Base-by-base conservation (phyloP, 495 filamentous ascomycete species). In the Echria macrotheca region DNA sequence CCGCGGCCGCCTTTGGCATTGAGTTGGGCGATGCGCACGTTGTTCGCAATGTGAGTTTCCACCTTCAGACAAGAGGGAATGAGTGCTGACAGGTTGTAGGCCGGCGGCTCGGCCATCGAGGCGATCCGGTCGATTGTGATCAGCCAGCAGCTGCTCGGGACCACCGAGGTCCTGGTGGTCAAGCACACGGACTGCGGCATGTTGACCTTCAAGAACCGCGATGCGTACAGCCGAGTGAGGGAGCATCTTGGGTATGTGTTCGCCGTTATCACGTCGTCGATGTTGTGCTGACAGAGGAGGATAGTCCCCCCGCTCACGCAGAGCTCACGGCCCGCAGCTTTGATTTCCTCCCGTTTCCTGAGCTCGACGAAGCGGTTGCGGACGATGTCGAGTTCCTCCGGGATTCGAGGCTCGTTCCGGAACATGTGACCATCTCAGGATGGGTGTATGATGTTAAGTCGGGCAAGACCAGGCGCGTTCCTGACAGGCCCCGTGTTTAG, bases 101-200 rank as follows among this genome's bases (percentile, higher is more conserved):
- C 80, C 4, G 89, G 89, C 10, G 87, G 72, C 5, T 78, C 71
- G 11, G 83, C 77, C 0, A 65, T 67, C 12, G 88, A 91, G 33
- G 85, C 82, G 1, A 70, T 91, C 1, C 81, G 87, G 44, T 84
- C 79, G 28, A 74, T 94, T 50, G 69, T 90, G 29, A 89, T 94
- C 55, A 87, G 83, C 4, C 72, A 94, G 71, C 87, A 94, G 63
- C 71, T 91, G 4, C 77, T 94, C 6, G 85, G 82, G n/a, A 95
- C 88, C 0, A 73, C 70, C 0, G 87, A 89, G 58, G 80, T 94
- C 25, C 55, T 91, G 22, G 55, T 94, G 17, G 69, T 94, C 49
- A 91, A 95, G 67, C 86, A 94, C 44, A 83, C 78, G 5, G 84
- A 82, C 4, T 94, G 88, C 56, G 87, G 88, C 22, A 93, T 93